Conservation (phyloP, 139 green algal species). For the Closterium sp. region DNA sequence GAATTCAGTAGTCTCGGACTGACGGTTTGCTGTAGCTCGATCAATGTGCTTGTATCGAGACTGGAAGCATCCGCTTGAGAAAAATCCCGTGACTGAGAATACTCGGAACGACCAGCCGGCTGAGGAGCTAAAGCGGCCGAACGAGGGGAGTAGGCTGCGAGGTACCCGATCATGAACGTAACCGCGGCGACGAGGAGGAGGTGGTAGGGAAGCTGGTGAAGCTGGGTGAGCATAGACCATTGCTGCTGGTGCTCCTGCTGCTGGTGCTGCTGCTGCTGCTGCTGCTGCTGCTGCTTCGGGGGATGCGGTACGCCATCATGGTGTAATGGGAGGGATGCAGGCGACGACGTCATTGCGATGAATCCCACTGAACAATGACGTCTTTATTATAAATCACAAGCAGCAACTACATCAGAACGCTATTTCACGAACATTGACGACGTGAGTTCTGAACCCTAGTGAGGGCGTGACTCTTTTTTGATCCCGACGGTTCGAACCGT, state of each 20-base stretch:
- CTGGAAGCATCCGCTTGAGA: neutral
- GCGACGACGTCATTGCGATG: neutral
- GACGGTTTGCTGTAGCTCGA: neutral
- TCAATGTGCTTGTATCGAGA: neutral
- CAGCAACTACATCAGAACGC: too few relatives aligned
- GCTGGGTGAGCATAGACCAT: neutral
- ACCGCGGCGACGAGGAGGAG: neutral
- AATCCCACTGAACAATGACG: neutral
- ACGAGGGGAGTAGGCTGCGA: neutral
- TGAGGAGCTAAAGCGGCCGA: neutral
- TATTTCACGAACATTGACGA: too few relatives aligned
- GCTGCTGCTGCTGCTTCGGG: neutral
- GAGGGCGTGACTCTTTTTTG: too few relatives aligned
- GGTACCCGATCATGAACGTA: neutral
- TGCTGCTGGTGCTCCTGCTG: too few relatives aligned
- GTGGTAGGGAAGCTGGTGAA: neutral
- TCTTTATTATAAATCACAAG: too few relatives aligned
- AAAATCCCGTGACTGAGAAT: neutral
- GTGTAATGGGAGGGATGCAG: neutral
- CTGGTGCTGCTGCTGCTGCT: too few relatives aligned
- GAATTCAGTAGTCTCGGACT: neutral
- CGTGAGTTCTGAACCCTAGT: too few relatives aligned
- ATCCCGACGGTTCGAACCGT: too few relatives aligned
- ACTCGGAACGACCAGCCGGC: neutral
- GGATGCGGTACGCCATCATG: neutral